Evolutionary conservation across 345 rosid genomes (phyloP).

Genomic region (Aquilaria sinensis): DNA sequence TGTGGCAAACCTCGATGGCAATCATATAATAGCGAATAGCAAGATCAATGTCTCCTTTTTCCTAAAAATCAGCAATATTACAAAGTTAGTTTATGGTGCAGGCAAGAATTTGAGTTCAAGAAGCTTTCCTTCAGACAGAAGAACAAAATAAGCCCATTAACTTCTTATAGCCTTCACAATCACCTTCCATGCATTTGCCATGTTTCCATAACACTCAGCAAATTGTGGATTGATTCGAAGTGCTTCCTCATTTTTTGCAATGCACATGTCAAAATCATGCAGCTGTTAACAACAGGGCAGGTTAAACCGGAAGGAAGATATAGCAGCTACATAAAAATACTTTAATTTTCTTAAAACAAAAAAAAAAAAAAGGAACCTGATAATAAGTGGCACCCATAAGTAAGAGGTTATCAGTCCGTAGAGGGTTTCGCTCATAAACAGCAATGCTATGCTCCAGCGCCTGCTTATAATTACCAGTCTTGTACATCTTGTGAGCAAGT

Average conservation of each 20-base stretch:
- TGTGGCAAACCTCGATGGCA: slow-evolving; percentile 85
- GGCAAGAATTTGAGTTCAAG: no score
- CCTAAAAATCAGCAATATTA: slow-evolving; percentile 38
- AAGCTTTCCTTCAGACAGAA: no score
- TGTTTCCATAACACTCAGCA: slow-evolving; percentile 99
- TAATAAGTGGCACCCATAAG: slow-evolving; percentile 92
- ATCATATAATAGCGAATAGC: slow-evolving; percentile 88
- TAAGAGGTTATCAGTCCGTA: slow-evolving; percentile 92
- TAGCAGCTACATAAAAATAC: neutral
- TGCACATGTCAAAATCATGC: slow-evolving; percentile 97
- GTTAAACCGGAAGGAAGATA: neutral
- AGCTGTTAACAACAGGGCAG: slow-evolving; percentile 34
- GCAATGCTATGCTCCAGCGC: slow-evolving; percentile 76
- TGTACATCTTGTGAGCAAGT: slow-evolving; percentile 83
- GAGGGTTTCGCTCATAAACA: slow-evolving; percentile 67
- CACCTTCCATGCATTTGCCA: slow-evolving; percentile 99
- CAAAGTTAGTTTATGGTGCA: no score
- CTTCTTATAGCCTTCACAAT: neutral
- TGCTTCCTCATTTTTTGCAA: slow-evolving; percentile 91
- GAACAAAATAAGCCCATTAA: no score
- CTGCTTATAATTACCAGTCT: slow-evolving; percentile 71
- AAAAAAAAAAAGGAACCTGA: slow-evolving; percentile 45
- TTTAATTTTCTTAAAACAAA: neutral
- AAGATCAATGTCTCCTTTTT: slow-evolving; percentile 86
- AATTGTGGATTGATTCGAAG: slow-evolving; percentile 83